Evolutionary conservation across 352 stramenopile species (phyloP).

Genomic region (Phytophthora fragariaefolia): DNA sequence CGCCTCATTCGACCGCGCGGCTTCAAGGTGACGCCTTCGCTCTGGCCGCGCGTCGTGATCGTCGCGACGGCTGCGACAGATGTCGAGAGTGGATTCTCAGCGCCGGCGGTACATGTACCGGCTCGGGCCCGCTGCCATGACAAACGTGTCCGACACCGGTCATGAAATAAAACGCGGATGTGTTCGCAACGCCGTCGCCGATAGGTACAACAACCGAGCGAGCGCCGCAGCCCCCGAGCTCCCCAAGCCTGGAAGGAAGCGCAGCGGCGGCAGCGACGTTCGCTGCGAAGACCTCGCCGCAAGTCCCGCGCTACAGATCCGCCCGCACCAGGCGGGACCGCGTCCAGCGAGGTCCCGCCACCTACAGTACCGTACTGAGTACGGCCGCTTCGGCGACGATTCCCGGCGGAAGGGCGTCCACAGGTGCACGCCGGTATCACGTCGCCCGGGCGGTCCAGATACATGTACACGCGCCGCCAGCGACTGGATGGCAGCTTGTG

Average conservation of each 20-base stretch:
- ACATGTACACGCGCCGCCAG: neutral
- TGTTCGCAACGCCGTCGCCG: too few relatives aligned
- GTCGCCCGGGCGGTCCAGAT: constrained; percentile 4
- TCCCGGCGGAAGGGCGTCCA: neutral
- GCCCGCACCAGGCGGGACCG: constrained; percentile 16
- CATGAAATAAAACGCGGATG: neutral
- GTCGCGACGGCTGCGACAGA: constrained; percentile 4
- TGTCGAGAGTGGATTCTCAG: neutral
- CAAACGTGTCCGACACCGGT: constrained; percentile 5
- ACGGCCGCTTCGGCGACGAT: constrained; percentile 16
- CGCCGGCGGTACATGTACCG: neutral
- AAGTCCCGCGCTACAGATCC: constrained; percentile 28
- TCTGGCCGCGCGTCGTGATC: constrained; percentile 28
- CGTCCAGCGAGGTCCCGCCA: neutral
- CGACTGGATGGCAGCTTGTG: too few relatives aligned
- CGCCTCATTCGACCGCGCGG: constrained; percentile 10
- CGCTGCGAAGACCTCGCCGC: too few relatives aligned
- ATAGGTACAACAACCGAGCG: too few relatives aligned
- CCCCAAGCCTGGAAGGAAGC: too few relatives aligned
- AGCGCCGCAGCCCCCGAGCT: neutral
- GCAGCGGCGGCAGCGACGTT: too few relatives aligned
- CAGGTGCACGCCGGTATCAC: constrained; percentile 28
- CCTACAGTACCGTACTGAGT: neutral
- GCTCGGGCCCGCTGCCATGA: constrained; percentile 3
- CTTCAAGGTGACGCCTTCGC: constrained; percentile 9